A percentile compares a stretch with the other conserved stretches of the same genome.
Evolutionary conservation across 495 filamentous ascomycete species (phyloP).

Genomic region (Neurospora hispaniola): DNA sequence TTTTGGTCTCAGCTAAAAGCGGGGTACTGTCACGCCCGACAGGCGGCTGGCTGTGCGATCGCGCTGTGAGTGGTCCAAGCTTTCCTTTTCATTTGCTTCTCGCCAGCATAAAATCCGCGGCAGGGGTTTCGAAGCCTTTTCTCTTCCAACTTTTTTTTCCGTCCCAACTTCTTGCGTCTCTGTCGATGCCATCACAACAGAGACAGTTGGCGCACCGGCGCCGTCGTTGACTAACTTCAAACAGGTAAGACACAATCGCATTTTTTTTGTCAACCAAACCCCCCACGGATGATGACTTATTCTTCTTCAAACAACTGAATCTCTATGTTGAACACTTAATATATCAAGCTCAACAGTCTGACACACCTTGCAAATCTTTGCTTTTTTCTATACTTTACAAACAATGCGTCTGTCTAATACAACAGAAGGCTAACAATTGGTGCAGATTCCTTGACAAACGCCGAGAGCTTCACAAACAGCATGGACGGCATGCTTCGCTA

Average conservation of each 20-base stretch:
- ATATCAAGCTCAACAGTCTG: conserved; percentile 56
- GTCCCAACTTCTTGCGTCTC: background rate
- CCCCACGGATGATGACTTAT: conserved; percentile 34
- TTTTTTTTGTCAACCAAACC: background rate
- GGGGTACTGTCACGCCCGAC: background rate
- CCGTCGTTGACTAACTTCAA: background rate
- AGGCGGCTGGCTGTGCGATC: conserved; percentile 2
- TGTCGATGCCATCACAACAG: background rate
- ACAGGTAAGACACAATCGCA: background rate
- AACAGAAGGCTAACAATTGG: background rate
- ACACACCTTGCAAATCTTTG: conserved; percentile 12
- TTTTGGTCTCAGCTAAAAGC: conserved; percentile 13
- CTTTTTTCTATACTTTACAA: background rate
- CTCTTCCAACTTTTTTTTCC: background rate
- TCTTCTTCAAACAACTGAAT: conserved; percentile 49
- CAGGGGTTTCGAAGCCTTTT: background rate
- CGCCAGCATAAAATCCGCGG: conserved; percentile 3
- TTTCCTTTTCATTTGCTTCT: background rate
- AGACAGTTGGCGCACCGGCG: background rate
- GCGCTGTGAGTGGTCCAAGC: background rate
- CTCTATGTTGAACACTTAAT: conserved; percentile 40
- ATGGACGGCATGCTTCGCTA: background rate
- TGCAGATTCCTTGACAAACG: background rate
- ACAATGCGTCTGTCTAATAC: background rate
- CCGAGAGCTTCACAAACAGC: background rate